Conservation (phyloP, 441 rosid genomes). For the Brassica balearica region DNA sequence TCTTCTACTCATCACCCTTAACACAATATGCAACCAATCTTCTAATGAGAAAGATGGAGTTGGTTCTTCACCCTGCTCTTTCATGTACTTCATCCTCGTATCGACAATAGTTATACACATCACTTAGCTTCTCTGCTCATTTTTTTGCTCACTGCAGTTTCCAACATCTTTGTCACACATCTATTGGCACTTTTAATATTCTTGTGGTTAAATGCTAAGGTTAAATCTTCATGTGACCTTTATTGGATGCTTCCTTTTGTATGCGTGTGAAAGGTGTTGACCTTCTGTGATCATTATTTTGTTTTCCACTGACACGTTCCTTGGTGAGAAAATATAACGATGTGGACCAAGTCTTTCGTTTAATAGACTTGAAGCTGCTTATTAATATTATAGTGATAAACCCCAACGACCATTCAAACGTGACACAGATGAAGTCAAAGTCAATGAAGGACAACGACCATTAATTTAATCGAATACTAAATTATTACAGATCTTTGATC, state of each 20-base stretch:
- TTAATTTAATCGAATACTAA: not conserved
- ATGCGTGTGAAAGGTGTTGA: slow-evolving; percentile 14
- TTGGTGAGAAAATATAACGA: no score
- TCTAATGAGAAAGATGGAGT: slow-evolving; percentile 3
- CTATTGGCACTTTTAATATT: slow-evolving; percentile 11
- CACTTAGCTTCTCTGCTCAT: slow-evolving; percentile 12
- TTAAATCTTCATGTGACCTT: not conserved
- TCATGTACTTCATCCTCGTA: not conserved
- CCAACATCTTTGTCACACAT: slow-evolving; percentile 17
- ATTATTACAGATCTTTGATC: slow-evolving; percentile 7
- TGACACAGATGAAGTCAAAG: slow-evolving; percentile 16
- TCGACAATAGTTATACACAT: slow-evolving; percentile 1
- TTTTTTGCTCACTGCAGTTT: slow-evolving; percentile 1
- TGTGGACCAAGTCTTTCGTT: no score
- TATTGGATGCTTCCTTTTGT: slow-evolving; percentile 17
- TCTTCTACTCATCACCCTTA: no score
- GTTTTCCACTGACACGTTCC: no score
- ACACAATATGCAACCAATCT: no score
- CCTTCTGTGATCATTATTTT: no score
- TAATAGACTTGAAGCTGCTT: no score
- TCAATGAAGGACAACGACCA: slow-evolving; percentile 5
- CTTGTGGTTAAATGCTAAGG: not conserved
- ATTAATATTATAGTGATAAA: not conserved
- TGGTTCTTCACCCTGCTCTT: slow-evolving; percentile 23
- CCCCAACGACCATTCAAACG: not conserved